Conservation (phyloP, 345 rosid species). For the Gossypium longicalyx region DNA sequence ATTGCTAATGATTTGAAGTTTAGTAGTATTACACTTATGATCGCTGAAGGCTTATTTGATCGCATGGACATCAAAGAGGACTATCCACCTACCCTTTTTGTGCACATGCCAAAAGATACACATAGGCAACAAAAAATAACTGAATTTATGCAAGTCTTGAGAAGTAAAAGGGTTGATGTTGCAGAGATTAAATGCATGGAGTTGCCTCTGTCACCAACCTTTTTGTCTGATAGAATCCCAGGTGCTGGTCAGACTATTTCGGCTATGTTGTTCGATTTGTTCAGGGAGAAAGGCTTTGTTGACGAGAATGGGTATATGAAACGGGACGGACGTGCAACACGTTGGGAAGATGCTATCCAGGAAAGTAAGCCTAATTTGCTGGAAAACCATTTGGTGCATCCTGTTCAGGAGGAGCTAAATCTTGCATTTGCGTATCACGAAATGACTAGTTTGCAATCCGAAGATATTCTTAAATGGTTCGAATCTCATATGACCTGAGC, state of each 20-base stretch:
- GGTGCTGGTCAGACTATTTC: slow-evolving; percentile 47
- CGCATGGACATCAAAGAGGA: slow-evolving; percentile 40
- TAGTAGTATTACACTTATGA: slow-evolving; percentile 72
- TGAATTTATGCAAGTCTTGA: slow-evolving; percentile 45
- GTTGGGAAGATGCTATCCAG: slow-evolving; percentile 56
- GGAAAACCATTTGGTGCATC: slow-evolving; percentile 48
- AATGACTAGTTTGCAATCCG: slow-evolving; percentile 85
- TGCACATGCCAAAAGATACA: slow-evolving; percentile 88
- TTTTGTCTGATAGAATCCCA: slow-evolving; percentile 61
- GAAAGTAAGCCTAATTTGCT: slow-evolving; percentile 29
- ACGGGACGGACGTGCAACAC: slow-evolving; percentile 63
- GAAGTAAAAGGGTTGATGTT: slow-evolving; percentile 63
- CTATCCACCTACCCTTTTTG: slow-evolving; percentile 87
- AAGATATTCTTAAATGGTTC: slow-evolving; percentile 82
- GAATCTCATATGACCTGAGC: slow-evolving; percentile 65
- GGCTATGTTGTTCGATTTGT: slow-evolving; percentile 45
- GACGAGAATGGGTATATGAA: slow-evolving; percentile 72
- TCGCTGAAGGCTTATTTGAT: slow-evolving; percentile 75
- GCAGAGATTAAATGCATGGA: slow-evolving; percentile 71
- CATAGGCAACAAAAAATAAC: slow-evolving; percentile 58
- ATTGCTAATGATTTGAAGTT: slow-evolving; percentile 57
- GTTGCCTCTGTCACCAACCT: slow-evolving; percentile 43
- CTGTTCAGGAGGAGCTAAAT: slow-evolving; percentile 83
- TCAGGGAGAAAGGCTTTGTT: slow-evolving; percentile 53
- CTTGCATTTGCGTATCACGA: slow-evolving; percentile 91